Percentiles rank a stretch among this genome's conserved stretches.
phyloP scores from a whole-genome alignment of 805 yeast species.

The Millerozyma acaciae region DNA sequence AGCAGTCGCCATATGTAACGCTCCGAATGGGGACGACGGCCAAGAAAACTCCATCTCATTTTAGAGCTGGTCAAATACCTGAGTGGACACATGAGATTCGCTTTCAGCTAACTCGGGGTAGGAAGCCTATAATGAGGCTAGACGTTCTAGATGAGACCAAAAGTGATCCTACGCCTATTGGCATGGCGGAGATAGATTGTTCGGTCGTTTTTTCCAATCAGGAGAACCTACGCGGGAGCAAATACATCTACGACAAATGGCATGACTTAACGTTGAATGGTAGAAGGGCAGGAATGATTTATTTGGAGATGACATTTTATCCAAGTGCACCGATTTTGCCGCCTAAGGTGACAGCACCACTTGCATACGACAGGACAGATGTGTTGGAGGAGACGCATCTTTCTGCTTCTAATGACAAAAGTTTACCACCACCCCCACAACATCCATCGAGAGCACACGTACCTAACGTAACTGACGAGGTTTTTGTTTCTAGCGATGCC shows the following conservation, averaged over 20 bases:
- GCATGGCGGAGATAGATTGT: constrained; percentile 76
- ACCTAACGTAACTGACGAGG: constrained; percentile 20
- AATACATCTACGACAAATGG: constrained; percentile 85
- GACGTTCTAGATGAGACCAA: constrained; percentile 83
- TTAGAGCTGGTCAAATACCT: constrained; percentile 94
- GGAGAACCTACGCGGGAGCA: constrained; percentile 48
- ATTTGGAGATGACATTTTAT: constrained; percentile 87
- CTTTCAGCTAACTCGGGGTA: constrained; percentile 60
- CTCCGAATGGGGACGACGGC: constrained; percentile 79
- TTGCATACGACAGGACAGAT: constrained; percentile 2
- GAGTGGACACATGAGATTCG: constrained; percentile 76
- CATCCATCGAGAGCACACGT: constrained; percentile 9
- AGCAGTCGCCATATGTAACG: constrained; percentile 89
- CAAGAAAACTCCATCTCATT: constrained; percentile 69
- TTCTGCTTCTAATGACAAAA: not conserved
- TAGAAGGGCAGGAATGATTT: constrained; percentile 82
- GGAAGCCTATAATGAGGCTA: constrained; percentile 60
- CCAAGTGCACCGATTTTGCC: constrained; percentile 50
- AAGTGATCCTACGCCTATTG: constrained; percentile 81
- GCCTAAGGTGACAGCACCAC: constrained; percentile 23
- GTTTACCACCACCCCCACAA: constrained; percentile 11
- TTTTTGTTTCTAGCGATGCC: constrained; percentile 17
- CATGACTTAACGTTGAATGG: constrained; percentile 63
- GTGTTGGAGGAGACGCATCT: constrained; percentile 1
- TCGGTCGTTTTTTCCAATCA: constrained; percentile 56